phyloP scores from a whole-genome alignment of 148 eudicot species.

The Rhododendron henanense region DNA sequence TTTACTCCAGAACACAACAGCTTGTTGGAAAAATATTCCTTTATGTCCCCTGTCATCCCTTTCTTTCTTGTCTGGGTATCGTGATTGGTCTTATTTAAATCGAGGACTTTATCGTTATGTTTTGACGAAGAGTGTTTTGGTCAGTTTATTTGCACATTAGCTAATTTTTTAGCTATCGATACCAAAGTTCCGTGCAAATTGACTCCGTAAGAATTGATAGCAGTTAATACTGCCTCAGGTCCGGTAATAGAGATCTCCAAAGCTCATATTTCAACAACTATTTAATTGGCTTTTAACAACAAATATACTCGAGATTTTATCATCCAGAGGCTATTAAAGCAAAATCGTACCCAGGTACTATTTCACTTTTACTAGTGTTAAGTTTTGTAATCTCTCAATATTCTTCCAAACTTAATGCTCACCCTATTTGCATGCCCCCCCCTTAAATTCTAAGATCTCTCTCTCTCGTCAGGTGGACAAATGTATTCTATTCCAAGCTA shows the following conservation, averaged over 20 bases:
- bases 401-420: not conserved
- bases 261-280: not conserved
- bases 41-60: not conserved
- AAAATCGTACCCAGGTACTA: not conserved
- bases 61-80: not conserved
- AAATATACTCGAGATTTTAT: not conserved
- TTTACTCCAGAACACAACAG: not conserved
- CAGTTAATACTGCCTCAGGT: too few relatives aligned
- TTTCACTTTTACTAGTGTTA: not conserved
- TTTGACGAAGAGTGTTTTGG: not conserved
- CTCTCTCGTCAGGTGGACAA: not conserved
- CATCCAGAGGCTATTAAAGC: not conserved
- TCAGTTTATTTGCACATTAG: not conserved
- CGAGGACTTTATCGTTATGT: not conserved
- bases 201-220: too few relatives aligned
- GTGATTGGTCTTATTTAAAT: not conserved
- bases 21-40: slow-evolving; percentile 1
- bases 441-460: not conserved
- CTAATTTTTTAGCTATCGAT: too few relatives aligned
- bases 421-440: not conserved
- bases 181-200: too few relatives aligned
- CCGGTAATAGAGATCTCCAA: not conserved
- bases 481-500: slow-evolving; percentile 29
- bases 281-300: not conserved
- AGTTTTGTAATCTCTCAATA: not conserved